A percentile compares a stretch with the other conserved stretches of the same genome.
These are phyloP conservation scores for Calonectria ilicicola DNA, from an alignment of 2,329 filamentous ascomycete genomes.

Conservation along the genomic window DNA sequence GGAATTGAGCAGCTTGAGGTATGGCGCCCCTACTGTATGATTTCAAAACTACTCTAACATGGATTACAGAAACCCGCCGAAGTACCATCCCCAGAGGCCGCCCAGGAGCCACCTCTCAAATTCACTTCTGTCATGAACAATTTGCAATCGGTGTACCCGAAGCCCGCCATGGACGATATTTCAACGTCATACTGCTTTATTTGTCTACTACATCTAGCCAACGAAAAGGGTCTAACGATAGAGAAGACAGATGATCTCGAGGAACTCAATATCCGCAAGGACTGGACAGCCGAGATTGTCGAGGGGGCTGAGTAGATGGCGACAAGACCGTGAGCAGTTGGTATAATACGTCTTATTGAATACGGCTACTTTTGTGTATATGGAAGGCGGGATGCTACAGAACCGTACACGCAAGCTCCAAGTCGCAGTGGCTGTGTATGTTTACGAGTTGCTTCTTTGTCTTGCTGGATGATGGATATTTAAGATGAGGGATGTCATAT, in stretches of 20 bases:
- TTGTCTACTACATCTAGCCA: slow-evolving; percentile 88
- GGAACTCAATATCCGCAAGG: slow-evolving; percentile 72
- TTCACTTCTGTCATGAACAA: slow-evolving; percentile 95
- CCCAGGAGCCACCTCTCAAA: slow-evolving; percentile 70
- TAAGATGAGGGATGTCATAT: slow-evolving; percentile 28
- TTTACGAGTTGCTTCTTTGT: slow-evolving; percentile 6
- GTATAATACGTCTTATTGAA: slow-evolving; percentile 1
- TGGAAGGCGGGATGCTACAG: neutral
- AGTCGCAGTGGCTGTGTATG: neutral
- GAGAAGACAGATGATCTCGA: slow-evolving; percentile 70
- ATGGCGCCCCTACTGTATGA: slow-evolving; percentile 39
- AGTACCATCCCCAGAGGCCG: slow-evolving; percentile 43
- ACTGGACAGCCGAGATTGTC: slow-evolving; percentile 69
- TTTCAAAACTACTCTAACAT: slow-evolving; percentile 24
- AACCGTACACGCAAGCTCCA: neutral
- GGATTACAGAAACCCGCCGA: slow-evolving; percentile 35
- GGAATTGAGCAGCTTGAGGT: slow-evolving; percentile 66
- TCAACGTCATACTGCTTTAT: slow-evolving; percentile 96
- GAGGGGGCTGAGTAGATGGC: slow-evolving; percentile 51
- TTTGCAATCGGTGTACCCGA: slow-evolving; percentile 86
- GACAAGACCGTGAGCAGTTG: neutral
- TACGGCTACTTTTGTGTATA: slow-evolving; percentile 22
- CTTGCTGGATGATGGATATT: slow-evolving; percentile 22
- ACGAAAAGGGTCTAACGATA: slow-evolving; percentile 89
- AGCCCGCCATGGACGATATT: slow-evolving; percentile 90